These are phyloP conservation scores for Amylostereum areolatum DNA, from an alignment of 1,284 basidiomycete genomes.

Conservation along the genomic window DNA sequence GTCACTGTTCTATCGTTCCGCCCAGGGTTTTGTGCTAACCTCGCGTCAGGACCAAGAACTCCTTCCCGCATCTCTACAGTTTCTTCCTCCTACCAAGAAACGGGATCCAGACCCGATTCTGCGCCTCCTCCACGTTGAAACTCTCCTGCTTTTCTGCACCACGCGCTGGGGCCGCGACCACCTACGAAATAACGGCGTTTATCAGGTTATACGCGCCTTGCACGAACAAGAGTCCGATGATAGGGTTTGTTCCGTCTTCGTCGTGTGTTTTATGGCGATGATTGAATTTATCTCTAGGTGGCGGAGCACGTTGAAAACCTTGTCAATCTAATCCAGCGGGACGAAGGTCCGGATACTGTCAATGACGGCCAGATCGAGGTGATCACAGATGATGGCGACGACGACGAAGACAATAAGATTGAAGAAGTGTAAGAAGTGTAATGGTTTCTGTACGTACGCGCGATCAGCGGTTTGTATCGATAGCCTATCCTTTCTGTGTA, in stretches of 20 bases:
- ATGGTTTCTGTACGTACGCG: no score
- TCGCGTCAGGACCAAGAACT: constrained; percentile 77
- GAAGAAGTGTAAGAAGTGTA: constrained; percentile 39
- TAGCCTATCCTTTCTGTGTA: not conserved
- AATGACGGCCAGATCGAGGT: constrained; percentile 22
- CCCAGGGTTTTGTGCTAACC: constrained; percentile 2
- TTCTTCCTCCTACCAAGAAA: constrained; percentile 80
- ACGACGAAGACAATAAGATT: constrained; percentile 50
- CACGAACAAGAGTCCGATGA: constrained; percentile 82
- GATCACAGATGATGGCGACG: constrained; percentile 20
- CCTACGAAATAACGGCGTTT: constrained; percentile 78
- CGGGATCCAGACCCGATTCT: constrained; percentile 80
- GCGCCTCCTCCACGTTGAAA: constrained; percentile 84
- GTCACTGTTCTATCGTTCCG: constrained; percentile 10
- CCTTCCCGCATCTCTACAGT: constrained; percentile 80
- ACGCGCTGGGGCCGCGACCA: constrained; percentile 84
- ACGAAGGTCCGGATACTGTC: constrained; percentile 51
- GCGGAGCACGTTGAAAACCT: constrained; percentile 61
- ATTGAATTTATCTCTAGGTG: constrained; percentile 27
- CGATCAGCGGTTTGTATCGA: not conserved
- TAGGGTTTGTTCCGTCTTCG: constrained; percentile 41
- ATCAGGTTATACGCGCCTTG: constrained; percentile 78
- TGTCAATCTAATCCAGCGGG: constrained; percentile 69
- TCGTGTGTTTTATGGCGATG: not conserved
- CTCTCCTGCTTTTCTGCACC: constrained; percentile 83